A percentile compares a stretch with the other conserved stretches of the same genome.
phyloP scores from a whole-genome alignment of 2,329 filamentous ascomycete genomes.

The Parastagonospora nodorum region DNA sequence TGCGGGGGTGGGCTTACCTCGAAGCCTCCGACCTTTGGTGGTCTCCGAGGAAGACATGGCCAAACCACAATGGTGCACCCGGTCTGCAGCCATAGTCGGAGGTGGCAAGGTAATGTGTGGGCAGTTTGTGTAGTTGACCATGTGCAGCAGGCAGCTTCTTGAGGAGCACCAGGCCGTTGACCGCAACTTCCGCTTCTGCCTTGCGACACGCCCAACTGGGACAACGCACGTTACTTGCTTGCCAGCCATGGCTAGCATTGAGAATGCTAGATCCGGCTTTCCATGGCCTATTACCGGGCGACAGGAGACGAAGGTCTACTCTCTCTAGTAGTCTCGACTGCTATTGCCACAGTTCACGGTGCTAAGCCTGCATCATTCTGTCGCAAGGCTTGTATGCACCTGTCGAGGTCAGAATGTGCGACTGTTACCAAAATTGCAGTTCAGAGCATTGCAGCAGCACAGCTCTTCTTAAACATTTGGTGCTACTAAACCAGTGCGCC shows the following conservation, averaged over 20 bases:
- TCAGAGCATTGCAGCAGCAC: no score
- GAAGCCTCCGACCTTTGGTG: neutral
- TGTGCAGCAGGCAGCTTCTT: conserved; percentile 3
- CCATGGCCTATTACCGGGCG: no score
- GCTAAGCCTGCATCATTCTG: no score
- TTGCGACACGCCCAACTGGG: conserved; percentile 22
- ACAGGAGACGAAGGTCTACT: no score
- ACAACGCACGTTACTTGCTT: neutral
- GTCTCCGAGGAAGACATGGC: neutral
- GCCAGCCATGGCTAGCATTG: neutral
- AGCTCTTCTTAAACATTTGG: no score
- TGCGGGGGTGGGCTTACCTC: neutral
- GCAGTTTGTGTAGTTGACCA: neutral
- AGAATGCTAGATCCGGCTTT: no score
- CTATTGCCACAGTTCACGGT: no score
- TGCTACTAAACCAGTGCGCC: no score
- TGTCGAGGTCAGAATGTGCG: no score
- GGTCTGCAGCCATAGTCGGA: neutral
- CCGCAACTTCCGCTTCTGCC: conserved; percentile 34
- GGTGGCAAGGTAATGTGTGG: conserved; percentile 6
- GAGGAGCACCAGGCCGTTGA: conserved; percentile 11
- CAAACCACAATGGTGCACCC: conserved; percentile 15
- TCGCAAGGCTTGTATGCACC: no score
- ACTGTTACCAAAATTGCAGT: no score
- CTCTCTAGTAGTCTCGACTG: no score